These are phyloP conservation scores for Agrostemma githago DNA, from an alignment of 148 eudicot genomes.

Conservation along the genomic window DNA sequence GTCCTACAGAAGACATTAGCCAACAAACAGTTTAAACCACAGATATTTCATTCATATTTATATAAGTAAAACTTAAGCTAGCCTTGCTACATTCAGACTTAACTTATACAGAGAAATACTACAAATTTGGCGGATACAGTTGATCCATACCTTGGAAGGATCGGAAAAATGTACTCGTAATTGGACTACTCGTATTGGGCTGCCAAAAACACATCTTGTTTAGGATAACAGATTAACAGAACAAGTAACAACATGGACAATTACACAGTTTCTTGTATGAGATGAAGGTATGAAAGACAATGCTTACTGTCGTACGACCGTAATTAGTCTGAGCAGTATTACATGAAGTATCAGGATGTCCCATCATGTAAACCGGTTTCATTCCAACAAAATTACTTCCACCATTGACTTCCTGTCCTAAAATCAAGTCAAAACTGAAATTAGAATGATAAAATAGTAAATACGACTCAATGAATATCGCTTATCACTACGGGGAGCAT, in stretches of 20 bases:
- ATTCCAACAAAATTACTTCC: slow-evolving; percentile 37
- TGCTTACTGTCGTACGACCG: slow-evolving; percentile 46
- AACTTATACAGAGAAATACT: too few relatives aligned
- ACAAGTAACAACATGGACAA: not conserved
- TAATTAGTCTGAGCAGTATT: slow-evolving; percentile 44
- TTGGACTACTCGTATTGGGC: too few relatives aligned
- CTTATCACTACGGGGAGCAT: not conserved
- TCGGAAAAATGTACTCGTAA: too few relatives aligned
- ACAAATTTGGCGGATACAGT: too few relatives aligned
- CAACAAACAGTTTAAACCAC: too few relatives aligned
- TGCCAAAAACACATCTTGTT: slow-evolving; percentile 17
- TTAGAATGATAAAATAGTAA: not conserved
- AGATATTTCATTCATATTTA: too few relatives aligned
- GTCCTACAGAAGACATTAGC: too few relatives aligned
- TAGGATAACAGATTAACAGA: slow-evolving; percentile 1
- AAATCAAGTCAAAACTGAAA: not conserved
- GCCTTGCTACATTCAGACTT: too few relatives aligned
- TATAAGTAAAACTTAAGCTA: too few relatives aligned
- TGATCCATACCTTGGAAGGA: too few relatives aligned
- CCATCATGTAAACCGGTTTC: slow-evolving; percentile 44
- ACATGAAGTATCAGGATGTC: slow-evolving; percentile 35
- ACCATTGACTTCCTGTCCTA: slow-evolving; percentile 53
- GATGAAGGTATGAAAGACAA: not conserved
- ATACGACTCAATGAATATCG: not conserved
- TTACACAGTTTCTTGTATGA: not conserved